Evolutionary conservation across 257 asterid genomes (phyloP).

Genomic region (Solanum pennellii): DNA sequence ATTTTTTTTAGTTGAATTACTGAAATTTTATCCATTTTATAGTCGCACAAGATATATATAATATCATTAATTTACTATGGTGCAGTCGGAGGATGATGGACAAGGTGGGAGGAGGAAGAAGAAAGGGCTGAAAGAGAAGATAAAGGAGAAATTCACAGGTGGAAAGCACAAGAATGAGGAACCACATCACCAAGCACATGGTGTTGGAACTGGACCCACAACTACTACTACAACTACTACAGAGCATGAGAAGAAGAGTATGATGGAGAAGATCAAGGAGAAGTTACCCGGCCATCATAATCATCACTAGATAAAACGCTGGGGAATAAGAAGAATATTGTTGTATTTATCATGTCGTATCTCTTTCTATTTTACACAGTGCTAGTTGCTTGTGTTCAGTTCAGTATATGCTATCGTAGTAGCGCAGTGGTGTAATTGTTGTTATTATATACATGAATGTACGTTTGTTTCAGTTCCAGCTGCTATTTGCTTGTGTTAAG

Average conservation of each 20-base stretch:
- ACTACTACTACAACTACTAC: constrained; percentile 11
- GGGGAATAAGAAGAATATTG: not conserved
- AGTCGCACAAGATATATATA: not conserved
- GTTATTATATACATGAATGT: not conserved
- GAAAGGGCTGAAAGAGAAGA: constrained; percentile 57
- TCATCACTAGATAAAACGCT: not conserved
- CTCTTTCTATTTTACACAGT: not conserved
- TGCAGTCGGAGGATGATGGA: constrained; percentile 66
- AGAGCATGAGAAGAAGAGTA: constrained; percentile 61
- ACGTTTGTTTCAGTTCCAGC: not conserved
- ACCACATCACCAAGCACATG: constrained; percentile 1
- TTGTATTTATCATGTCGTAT: no score
- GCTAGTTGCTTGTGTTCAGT: not conserved
- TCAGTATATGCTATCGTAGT: not conserved
- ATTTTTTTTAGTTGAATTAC: no score
- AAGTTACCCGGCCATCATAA: constrained; percentile 69
- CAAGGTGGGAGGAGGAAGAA: constrained; percentile 68
- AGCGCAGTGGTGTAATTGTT: not conserved
- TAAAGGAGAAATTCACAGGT: constrained; percentile 45
- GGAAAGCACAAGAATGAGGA: constrained; percentile 22
- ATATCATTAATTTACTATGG: not conserved
- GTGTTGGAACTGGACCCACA: constrained; percentile 1
- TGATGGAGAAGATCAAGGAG: constrained; percentile 69
- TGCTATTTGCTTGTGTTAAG: not conserved
- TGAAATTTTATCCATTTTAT: not conserved